These are phyloP conservation scores for Sphaceloma murrayae DNA, from an alignment of 2,329 filamentous ascomycete genomes.

Conservation along the genomic window DNA sequence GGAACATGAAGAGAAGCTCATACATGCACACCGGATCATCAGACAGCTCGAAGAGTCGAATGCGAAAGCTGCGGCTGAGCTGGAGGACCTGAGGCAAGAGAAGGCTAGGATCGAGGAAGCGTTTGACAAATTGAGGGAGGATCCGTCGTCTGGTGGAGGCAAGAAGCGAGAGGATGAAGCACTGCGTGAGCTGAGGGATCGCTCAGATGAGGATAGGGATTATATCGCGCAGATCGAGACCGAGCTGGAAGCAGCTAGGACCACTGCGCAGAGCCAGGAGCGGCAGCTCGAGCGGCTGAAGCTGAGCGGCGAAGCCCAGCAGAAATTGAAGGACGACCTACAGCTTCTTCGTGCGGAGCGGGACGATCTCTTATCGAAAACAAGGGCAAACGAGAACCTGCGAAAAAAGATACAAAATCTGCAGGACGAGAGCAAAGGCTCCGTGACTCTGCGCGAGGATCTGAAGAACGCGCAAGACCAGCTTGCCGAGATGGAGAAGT, in stretches of 20 bases:
- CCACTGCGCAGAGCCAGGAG: conserved; percentile 38
- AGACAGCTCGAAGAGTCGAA: conserved; percentile 35
- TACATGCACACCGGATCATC: conserved; percentile 40
- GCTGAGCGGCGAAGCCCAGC: conserved; percentile 34
- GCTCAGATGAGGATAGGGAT: conserved; percentile 38
- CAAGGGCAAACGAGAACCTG: conserved; percentile 44
- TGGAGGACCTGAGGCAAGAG: conserved; percentile 34
- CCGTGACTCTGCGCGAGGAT: conserved; percentile 37
- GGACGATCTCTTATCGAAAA: conserved; percentile 40
- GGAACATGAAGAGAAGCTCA: conserved; percentile 42
- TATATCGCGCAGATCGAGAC: conserved; percentile 43
- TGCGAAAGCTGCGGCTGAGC: conserved; percentile 33
- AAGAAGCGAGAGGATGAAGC: conserved; percentile 34
- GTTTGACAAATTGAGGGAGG: conserved; percentile 38
- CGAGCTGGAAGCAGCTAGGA: conserved; percentile 37
- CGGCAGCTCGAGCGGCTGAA: conserved; percentile 37
- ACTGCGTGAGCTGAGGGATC: conserved; percentile 35
- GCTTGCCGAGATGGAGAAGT: conserved; percentile 36
- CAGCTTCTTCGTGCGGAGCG: conserved; percentile 41
- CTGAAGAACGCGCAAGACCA: conserved; percentile 37
- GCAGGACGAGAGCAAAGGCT: conserved; percentile 38
- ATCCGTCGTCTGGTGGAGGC: conserved; percentile 36
- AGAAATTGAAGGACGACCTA: conserved; percentile 43
- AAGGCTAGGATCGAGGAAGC: conserved; percentile 40
- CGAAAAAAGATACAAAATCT: conserved; percentile 45